Base-by-base conservation (phyloP, 495 filamentous ascomycete species). In the Parmelia sp. region DNA sequence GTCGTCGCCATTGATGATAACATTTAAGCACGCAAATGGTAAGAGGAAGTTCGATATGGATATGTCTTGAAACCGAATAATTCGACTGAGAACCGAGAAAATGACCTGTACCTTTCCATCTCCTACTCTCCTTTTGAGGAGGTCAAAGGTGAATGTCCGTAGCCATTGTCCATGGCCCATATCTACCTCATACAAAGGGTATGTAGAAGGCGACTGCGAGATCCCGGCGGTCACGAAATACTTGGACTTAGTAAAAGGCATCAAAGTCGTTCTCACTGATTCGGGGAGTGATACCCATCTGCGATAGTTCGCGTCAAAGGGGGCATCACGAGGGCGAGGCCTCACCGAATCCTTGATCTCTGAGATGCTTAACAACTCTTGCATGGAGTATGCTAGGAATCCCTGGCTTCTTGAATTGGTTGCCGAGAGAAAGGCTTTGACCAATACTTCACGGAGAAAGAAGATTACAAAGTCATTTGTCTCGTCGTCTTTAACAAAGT, bases 371-470 rank as follows among this genome's bases (percentile, higher is more conserved):
- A 97, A 82, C 12, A 99, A 80, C 68, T 94, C 88, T 74, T 99
- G 94, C 87, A 97, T 96, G 4, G 87, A 89, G 72, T 86, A 97
- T 19, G 92, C 90, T 21, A 99, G 79, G 71, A 95, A 97, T 1
- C 91, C 90, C 71, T 96, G 92, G 23, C 90, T 82, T 70, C 86
- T 86, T 0, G 92, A 88, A 70, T 96, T 94, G 3, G 85, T 92
- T 14, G 89, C 87, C 4, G 92, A 93, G 40, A 93, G 77, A 71
- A 99, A 99, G 17, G 92, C 87, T 67, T 92, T 90, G 58, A 97
- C 90, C 29, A 97, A 78, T 3, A 96, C 87, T 70, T 94, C 82
- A 68, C 95, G 88, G 11, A 99, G 81, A 53, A 94, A 78, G 68
- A 91, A 92, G 17, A 91, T 79, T 11, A 91, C 84, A 71, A 97